Base-by-base conservation (phyloP, 2,329 filamentous ascomycete species). In the Colletotrichum incanum region DNA sequence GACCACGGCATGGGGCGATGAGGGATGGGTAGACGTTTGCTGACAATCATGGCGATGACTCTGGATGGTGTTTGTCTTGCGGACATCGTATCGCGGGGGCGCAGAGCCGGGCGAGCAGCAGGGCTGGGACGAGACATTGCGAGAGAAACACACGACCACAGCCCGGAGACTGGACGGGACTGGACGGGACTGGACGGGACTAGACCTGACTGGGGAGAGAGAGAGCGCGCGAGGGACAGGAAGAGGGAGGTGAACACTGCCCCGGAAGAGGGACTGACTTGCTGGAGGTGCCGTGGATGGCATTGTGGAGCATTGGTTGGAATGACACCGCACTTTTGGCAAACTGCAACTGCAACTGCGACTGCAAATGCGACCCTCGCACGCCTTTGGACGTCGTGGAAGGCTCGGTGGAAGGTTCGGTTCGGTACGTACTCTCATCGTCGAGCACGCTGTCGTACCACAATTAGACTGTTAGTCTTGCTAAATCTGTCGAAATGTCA, bases 381-480 rank as follows among this genome's bases (percentile, higher is more conserved):
- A 55, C 23, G 47, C 37, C 37, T 50, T 28, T 49, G 26, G 45
- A 64, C 16, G 62, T 39, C 28, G 62, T 55, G 49, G 49, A 55
- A 55, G 62, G 5, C 16, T 14, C 28, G 12, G 62, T 65, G 62
- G 62, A 65, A 65, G 61, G 16, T 63, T 63, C 50, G n/a, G 37
- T 31, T 31, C 20, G 61, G 49, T 64, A 64, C 61, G 61, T 64
- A 62, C 43, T n/a, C 9, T 28, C 16, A 16, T 52, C 26, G 3
- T 31, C 49, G 26, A 16, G 49, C 49, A 18, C 26, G 23, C 49
- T 50, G 23, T 23, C 18, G 23, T 14, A 23, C 49, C 23, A 52
- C 28, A 31, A 52, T 52, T 52, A 52, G 26, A 8, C 54, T 39
- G 54, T 39, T 39, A 3, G 54, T 39, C 20, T 26, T 56, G 54